Base-by-base conservation (phyloP, 805 yeast species). In the Blastobotrys peoriensis region DNA sequence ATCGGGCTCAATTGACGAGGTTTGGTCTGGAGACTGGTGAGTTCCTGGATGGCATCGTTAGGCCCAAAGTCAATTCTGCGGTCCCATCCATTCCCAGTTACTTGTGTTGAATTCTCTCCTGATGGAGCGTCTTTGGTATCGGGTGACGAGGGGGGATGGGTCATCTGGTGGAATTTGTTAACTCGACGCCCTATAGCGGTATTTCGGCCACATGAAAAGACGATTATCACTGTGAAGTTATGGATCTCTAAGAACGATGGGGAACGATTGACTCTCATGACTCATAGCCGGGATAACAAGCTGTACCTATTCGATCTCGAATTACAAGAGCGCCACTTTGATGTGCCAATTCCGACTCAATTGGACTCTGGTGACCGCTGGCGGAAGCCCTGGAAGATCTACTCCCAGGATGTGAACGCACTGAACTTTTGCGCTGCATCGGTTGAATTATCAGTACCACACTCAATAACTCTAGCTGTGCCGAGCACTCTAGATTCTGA, bases 371-470 rank as follows among this genome's bases (percentile, higher is more conserved):
- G 61, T 33, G 36, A 15, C 3, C 27, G 22, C 8, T 62, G 59
- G 54, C 51, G 54, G 18, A 44, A 43, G 22, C 70, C 69, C 4
- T 55, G 62, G 52, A 50, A 62, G 25, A 59, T 66, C 1, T 69
- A 73, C 48, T 70, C 74, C 15, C 68, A 83, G 51, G 88, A 88
- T 4, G 83, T 83, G 36, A 86, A 86, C 59, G 69, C 86, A 3
- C 64, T 86, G 50, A 86, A 84, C 54, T 86, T 81, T 60, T 75
- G 87, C 52, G 78, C 79, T 44, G 78, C 81, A n/a, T 79, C 71
- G 3, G 60, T 73, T 15, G 30, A 25, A 13, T 25, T 25, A 13
- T 25, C 30, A 8, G 44, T 40, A 5, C 57, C 59, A 1, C 52
- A 51, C 10, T 45, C 77, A 20, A 57, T 81, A 4, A 72, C 72